Base-by-base conservation (phyloP, 164 flowering plant genomes). In the Chimonanthus praecox region DNA sequence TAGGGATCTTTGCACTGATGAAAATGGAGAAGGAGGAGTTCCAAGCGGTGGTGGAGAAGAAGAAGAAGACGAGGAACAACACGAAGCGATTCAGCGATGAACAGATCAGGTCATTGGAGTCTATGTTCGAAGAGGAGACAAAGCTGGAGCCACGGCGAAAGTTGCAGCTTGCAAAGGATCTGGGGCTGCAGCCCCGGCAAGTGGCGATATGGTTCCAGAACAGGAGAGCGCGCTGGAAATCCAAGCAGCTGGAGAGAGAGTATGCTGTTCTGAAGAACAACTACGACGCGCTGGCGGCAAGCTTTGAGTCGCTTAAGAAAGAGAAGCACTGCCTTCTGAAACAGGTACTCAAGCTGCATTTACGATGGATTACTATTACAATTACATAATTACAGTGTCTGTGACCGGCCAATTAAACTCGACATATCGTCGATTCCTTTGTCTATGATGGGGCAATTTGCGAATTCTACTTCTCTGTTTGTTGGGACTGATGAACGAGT, bases 171-270 rank as follows among this genome's bases (percentile, higher is more conserved):
- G 95, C 97, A 2, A 73, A 73, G 51, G 91, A 90, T 72, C 85
- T 92, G 0, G 92, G 88, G 47, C 79, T 92, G 73, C 86, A 89
- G 61, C 95, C 95, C 0, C 80, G 90, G 13, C 97, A 92, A 79
- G 83, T 92, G 2, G 94, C 92, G 21, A 90, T 90, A 50, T 92
- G 97, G 97, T 92, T 92, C 77, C 97, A 92, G 85, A 92, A 92
- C 83, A 86, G 79, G 58, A 79, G 97, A 73, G 97, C 97, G 4
- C 75, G 97, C 58, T 89, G 92, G 94, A 89, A 90, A 69, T 78
- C 97, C 5, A 92, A 89, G 82, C 85, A 88, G 75, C 78, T 90
- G 0, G 92, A 92, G 83, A 77, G 87, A 60, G 87, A 90, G 5
- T 90, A 84, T 75, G 69, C 67, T 18, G 49, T 62, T 8, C 85